A percentile compares a stretch with the other conserved stretches of the same genome.
phyloP scores from a whole-genome alignment of 129 eudicot genomes.

The Flaveria linearis region DNA sequence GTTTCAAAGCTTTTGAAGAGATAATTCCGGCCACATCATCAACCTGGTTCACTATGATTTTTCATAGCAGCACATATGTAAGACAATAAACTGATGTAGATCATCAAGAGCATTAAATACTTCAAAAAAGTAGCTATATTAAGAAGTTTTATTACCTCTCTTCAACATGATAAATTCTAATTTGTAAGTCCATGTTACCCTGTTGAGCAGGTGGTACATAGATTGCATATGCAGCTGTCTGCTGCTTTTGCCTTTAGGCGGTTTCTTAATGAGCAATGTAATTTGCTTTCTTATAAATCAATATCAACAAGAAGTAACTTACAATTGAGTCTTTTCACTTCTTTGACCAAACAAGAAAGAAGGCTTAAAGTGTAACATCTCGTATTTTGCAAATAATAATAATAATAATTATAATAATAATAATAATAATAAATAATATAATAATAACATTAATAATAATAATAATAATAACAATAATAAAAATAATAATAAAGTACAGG shows the following conservation, averaged over 20 bases:
- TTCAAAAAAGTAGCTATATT: constrained; percentile 67
- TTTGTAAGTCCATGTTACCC: constrained; percentile 60
- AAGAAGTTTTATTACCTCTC: constrained; percentile 67
- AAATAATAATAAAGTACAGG: too few species aligned
- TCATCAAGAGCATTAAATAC: constrained; percentile 80
- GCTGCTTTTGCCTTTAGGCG: constrained; percentile 72
- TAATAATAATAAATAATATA: too few species aligned
- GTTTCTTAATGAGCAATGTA: constrained; percentile 60
- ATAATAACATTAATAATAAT: too few species aligned
- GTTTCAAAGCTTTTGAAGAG: constrained; percentile 65
- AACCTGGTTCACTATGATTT: constrained; percentile 64
- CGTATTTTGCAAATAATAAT: too few species aligned
- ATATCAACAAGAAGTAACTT: constrained; percentile 60
- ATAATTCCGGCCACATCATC: constrained; percentile 77
- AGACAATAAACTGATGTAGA: constrained; percentile 67
- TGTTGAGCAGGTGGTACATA: constrained; percentile 73
- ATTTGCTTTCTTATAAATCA: constrained; percentile 57
- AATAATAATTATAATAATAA: too few species aligned
- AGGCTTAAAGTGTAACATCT: constrained; percentile 48
- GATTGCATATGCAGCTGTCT: constrained; percentile 81
- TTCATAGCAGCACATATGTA: constrained; percentile 67
- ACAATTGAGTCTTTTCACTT: constrained; percentile 50
- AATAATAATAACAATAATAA: too few species aligned
- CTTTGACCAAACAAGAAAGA: constrained; percentile 51
- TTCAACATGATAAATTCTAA: constrained; percentile 64